Percentiles rank a stretch among this genome's conserved stretches.
Conservation (phyloP, 2,329 filamentous ascomycete genomes). For the Emmonsiellopsis sp. region DNA sequence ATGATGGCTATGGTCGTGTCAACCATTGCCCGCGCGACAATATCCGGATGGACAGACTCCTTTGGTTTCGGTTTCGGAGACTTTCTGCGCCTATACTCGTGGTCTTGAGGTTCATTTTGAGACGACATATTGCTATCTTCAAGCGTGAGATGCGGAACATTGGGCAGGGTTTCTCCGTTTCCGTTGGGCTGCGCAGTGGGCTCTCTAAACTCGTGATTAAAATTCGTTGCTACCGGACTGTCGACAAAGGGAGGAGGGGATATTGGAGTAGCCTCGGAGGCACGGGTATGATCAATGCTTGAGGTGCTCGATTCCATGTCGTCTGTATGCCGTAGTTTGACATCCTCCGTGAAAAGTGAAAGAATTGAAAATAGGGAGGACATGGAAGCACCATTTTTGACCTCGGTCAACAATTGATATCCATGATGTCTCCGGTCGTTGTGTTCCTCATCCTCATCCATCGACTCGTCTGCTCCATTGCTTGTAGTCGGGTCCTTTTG, state of each 20-base stretch:
- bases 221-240: conserved; percentile 18
- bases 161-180: conserved; percentile 38
- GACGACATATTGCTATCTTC: conserved; percentile 15
- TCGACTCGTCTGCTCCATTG: conserved; percentile 33
- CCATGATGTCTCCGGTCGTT: conserved; percentile 59
- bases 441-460: conserved; percentile 46
- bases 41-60: conserved; percentile 87
- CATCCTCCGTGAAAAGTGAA: conserved; percentile 91
- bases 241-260: conserved; percentile 26
- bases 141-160: conserved; percentile 66
- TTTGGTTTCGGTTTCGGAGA: conserved; percentile 30
- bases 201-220: conserved; percentile 7
- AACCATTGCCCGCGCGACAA: conserved; percentile 88
- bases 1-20: conserved; percentile 99
- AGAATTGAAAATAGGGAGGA: conserved; percentile 92
- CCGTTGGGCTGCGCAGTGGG: conserved; percentile 13
- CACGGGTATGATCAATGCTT: conserved; percentile 22
- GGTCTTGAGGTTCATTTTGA: conserved; percentile 9
- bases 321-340: conserved; percentile 62
- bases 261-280: conserved; percentile 29
- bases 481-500: conserved; percentile 30
- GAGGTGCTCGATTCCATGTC: conserved; percentile 38
- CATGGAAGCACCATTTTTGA: conserved; percentile 97
- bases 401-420: conserved; percentile 91
- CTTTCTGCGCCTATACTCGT: conserved; percentile 26